Percentiles rank a stretch among this genome's conserved stretches.
phyloP scores from a whole-genome alignment of 768 basidiomycete species.

The Pleurotus tuoliensis region DNA sequence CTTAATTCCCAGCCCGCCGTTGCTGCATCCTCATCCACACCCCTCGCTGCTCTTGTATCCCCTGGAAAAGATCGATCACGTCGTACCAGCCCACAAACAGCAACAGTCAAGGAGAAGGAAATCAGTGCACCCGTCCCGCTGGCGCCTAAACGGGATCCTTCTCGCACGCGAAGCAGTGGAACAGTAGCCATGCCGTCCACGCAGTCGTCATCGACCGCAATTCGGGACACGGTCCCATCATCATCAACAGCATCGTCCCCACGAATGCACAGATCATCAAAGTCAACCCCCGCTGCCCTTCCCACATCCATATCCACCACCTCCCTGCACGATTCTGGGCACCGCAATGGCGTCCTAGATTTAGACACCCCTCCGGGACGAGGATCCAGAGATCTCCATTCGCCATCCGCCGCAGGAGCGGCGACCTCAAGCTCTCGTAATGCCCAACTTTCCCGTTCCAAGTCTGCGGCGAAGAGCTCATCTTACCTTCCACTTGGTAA shows the following conservation, averaged over 20 bases:
- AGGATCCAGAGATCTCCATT: constrained; percentile 32
- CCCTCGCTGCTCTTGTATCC: constrained; percentile 40
- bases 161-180: constrained; percentile 12
- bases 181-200: constrained; percentile 12
- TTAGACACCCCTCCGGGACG: constrained; percentile 27
- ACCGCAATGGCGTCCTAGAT: neutral
- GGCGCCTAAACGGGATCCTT: constrained; percentile 13
- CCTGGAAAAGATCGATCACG: constrained; percentile 42
- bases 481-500: constrained; percentile 36
- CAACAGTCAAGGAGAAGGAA: constrained; percentile 22
- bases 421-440: constrained; percentile 35
- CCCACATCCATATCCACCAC: constrained; percentile 24
- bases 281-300: constrained; percentile 24
- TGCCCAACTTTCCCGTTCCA: constrained; percentile 24
- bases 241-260: constrained; percentile 1
- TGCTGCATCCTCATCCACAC: constrained; percentile 44
- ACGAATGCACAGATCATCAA: constrained; percentile 29
- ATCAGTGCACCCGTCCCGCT: constrained; percentile 29
- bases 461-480: constrained; percentile 31
- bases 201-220: constrained; percentile 13
- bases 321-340: constrained; percentile 10
- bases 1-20: constrained; percentile 47
- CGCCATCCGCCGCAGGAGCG: constrained; percentile 46
- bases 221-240: constrained; percentile 7
- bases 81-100: constrained; percentile 33